These are phyloP conservation scores for Cajanus cajan DNA, from an alignment of 306 rosid species.

Conservation along the genomic window DNA sequence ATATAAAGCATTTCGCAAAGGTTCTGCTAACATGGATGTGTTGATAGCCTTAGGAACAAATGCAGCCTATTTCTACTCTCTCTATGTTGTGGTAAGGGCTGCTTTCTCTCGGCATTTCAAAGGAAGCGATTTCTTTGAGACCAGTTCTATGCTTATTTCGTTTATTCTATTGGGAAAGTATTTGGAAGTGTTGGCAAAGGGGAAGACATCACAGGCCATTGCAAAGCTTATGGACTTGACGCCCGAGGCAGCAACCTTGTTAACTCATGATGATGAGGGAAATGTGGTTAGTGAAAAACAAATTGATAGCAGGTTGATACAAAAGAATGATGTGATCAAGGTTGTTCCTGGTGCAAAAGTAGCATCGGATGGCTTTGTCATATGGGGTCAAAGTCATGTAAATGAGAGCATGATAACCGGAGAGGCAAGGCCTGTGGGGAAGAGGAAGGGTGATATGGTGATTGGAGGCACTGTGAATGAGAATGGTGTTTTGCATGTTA, in stretches of 20 bases:
- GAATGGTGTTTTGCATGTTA: slow-evolving; percentile 75
- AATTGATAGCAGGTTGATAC: slow-evolving; percentile 65
- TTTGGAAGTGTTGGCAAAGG: slow-evolving; percentile 79
- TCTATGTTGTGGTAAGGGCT: slow-evolving; percentile 62
- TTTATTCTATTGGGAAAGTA: slow-evolving; percentile 84
- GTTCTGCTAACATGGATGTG: slow-evolving; percentile 84
- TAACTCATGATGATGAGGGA: slow-evolving; percentile 50
- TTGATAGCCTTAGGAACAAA: slow-evolving; percentile 82
- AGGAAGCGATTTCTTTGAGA: slow-evolving; percentile 85
- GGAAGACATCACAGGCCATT: slow-evolving; percentile 81
- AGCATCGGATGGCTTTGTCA: slow-evolving; percentile 69
- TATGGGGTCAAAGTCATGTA: slow-evolving; percentile 74
- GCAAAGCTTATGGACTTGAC: slow-evolving; percentile 83
- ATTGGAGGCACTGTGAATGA: slow-evolving; percentile 86
- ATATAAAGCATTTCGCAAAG: slow-evolving; percentile 61
- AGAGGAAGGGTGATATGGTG: slow-evolving; percentile 61
- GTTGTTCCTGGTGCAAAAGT: slow-evolving; percentile 71
- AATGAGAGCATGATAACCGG: slow-evolving; percentile 96
- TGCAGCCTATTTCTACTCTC: slow-evolving; percentile 85
- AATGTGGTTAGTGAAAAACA: slow-evolving; percentile 50
- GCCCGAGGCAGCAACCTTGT: slow-evolving; percentile 62
- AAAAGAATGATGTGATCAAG: slow-evolving; percentile 70
- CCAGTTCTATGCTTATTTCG: slow-evolving; percentile 77
- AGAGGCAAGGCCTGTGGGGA: slow-evolving; percentile 60
- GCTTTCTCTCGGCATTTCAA: slow-evolving; percentile 49